These are phyloP conservation scores for Babesia sp. DNA, from an alignment of 169 alveolate species.

Conservation along the genomic window DNA sequence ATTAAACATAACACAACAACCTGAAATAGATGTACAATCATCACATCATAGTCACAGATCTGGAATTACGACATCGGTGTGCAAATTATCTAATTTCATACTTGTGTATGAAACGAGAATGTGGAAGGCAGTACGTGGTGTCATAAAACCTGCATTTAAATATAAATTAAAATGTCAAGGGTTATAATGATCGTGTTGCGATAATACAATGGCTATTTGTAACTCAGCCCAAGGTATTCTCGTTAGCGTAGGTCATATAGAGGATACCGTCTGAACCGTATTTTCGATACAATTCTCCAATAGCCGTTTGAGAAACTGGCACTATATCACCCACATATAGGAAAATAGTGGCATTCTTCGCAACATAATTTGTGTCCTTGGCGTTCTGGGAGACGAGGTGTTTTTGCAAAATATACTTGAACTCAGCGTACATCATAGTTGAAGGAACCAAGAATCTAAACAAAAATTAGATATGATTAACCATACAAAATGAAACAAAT, in stretches of 20 bases:
- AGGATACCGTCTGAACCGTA: constrained; percentile 83
- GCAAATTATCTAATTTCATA: not conserved
- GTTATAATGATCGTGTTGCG: not conserved
- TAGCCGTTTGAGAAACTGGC: constrained; percentile 80
- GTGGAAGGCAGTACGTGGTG: not conserved
- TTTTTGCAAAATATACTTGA: constrained; percentile 85
- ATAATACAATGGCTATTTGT: not conserved
- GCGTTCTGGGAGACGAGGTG: constrained; percentile 71
- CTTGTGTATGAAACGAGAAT: not conserved
- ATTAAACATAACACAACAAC: not conserved
- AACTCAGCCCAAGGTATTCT: constrained; percentile 64
- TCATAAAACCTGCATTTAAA: not conserved
- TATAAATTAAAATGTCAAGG: not conserved
- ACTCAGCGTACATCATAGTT: constrained; percentile 86
- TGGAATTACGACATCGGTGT: no score
- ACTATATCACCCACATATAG: constrained; percentile 77
- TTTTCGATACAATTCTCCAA: constrained; percentile 83
- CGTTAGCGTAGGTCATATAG: constrained; percentile 81
- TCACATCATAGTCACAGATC: not conserved
- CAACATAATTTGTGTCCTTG: constrained; percentile 35
- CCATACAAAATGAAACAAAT: no score
- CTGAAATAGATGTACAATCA: not conserved
- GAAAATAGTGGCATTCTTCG: constrained; percentile 77
- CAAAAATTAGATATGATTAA: not conserved
- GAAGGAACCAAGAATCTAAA: constrained; percentile 82